Base-by-base conservation (phyloP, 1,284 basidiomycete species). In the Ganoderma multipileum region DNA sequence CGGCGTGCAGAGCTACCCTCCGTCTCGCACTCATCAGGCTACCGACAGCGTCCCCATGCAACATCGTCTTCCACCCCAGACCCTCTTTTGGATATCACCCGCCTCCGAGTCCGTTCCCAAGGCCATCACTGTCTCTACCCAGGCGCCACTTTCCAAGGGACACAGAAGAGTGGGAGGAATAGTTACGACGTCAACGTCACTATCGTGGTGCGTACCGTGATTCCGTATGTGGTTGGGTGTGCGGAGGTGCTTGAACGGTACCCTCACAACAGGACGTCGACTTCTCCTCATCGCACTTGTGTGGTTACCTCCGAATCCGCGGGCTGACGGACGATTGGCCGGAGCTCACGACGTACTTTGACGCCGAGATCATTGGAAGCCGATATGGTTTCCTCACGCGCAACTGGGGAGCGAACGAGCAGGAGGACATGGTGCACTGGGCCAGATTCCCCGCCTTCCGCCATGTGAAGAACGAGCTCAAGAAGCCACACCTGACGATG, bases 341-440 rank as follows among this genome's bases (percentile, higher is more conserved):
- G 18, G 92, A 95, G 78, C 87, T 97, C 65, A 96, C 94, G 5
- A 97, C 95, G 2, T 97, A 95, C 77, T 97, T 97, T 80, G 94
- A 96, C 76, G 96, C 95, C 62, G 95, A 97, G 80, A 96, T 97
- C 72, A 96, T 97, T 73, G 95, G 95, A 28, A 88, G 85, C 74
- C 89, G 93, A 42, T 90, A 95, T 78, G 96, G 95, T 7, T 97
- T 97, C 79, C 79, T 95, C 75, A 97, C 95, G 1, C 88, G 91
- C 69, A 89, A 91, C 68, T 96, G 92, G 89, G 94, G 94, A 3
- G 95, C 95, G 11, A 92, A 87, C 20, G 94, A 96, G 78, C 86
- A 91, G 74, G 94, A 96, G 76, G 95, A 97, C 79, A 87, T 96
- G 84, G 88, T 93, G 14, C 95, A 97, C 78, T 97, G 95, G 95